Base-by-base conservation (phyloP, 805 yeast genomes). In the Monosporozyma aerobia region DNA sequence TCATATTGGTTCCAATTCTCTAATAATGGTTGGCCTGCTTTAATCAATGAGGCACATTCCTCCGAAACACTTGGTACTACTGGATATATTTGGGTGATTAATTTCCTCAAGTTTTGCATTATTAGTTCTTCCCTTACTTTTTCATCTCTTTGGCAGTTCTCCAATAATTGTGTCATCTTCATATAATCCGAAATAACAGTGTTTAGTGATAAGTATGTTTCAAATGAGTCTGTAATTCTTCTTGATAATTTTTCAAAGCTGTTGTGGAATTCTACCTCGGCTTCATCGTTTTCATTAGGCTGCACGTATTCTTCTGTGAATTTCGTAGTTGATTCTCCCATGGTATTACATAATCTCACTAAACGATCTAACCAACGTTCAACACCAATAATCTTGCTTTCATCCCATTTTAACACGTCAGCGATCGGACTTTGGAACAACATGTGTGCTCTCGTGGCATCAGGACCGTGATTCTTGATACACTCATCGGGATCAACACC, bases 371-470 rank as follows among this genome's bases (percentile, higher is more conserved):
- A 66, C 97, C 97, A 94, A 56, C 98, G 77, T 63, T 88, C 87
- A 39, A 87, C 77, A 3, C 99, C 99, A 29, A 79, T 81, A 56
- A 94, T 90, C 63, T 87, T 90, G 3, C 76, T 72, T 60, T 88
- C 96, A 61, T 92, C 95, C 99, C 99, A 94, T 59, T 83, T 82
- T 54, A 94, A 73, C 5, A 82, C 79, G 59, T 90, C 96, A 1
- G 77, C 71, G 5, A 92, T 78, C 3, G 98, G 96, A 0, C 97
- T 97, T 63, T 85, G 95, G 73, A 94, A 94, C 13, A 94, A 69
- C 54, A 94, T 81, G 64, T 92, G 97, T 0, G 98, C 98, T 55
- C 98, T 78, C 0, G 92, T 87, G 0, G 96, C 90, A 72, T 94
- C 99, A 1, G 97, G 89, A 3, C 99, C 98, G 66, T 88, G 87